Evolutionary conservation across 306 rosid genomes (phyloP).

Genomic region (Coriaria nepalensis): DNA sequence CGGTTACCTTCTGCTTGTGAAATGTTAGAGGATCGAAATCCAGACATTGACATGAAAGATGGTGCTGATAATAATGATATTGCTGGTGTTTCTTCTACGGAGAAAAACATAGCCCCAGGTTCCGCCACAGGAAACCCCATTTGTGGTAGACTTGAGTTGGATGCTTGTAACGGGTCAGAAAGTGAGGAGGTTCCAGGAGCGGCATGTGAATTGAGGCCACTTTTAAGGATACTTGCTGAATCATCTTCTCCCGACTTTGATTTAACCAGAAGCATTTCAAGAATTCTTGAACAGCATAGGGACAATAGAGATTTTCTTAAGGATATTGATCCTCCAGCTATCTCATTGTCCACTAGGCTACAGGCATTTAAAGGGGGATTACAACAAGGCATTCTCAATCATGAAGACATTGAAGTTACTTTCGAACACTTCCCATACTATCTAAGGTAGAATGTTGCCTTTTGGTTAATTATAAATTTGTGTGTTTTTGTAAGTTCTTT

Average conservation of each 20-base stretch:
- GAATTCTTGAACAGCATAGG: conserved; percentile 50
- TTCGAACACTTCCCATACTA: conserved; percentile 86
- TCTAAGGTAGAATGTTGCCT: conserved; percentile 47
- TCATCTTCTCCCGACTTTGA: conserved; percentile 47
- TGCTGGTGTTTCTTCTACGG: conserved; percentile 30
- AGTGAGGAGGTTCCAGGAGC: conserved; percentile 37
- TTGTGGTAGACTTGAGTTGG: conserved; percentile 34
- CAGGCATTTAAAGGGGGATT: conserved; percentile 65
- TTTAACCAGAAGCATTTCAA: conserved; percentile 48
- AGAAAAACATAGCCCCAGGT: conserved; percentile 33
- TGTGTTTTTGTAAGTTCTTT: not conserved
- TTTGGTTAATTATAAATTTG: conserved; percentile 1
- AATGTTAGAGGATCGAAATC: conserved; percentile 29
- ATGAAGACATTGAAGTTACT: conserved; percentile 52
- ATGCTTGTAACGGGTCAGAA: conserved; percentile 34
- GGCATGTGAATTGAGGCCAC: conserved; percentile 39
- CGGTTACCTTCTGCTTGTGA: conserved; percentile 36
- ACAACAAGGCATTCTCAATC: conserved; percentile 47
- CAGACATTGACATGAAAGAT: conserved; percentile 47
- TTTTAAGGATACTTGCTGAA: conserved; percentile 44
- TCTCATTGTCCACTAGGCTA: conserved; percentile 40
- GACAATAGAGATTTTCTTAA: conserved; percentile 52
- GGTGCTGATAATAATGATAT: conserved; percentile 24
- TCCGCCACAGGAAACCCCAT: conserved; percentile 36
- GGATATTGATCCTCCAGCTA: conserved; percentile 41